Evolutionary conservation across 2,329 filamentous ascomycete species (phyloP).

Genomic region (Aureobasidium vineae): DNA sequence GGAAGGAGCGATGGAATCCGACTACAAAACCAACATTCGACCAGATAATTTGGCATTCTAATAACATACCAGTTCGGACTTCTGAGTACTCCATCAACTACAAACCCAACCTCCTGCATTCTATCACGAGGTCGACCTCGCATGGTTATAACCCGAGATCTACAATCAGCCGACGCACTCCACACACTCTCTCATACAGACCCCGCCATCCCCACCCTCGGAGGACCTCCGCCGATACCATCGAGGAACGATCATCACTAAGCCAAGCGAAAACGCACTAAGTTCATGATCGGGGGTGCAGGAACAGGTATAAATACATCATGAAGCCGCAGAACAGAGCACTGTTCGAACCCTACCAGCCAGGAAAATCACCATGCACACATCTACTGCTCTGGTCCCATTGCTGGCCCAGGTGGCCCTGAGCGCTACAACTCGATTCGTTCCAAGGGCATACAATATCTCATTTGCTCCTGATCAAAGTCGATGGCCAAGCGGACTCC

Average conservation of each 20-base stretch:
- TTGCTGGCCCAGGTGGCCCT: not conserved
- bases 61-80: too few relatives aligned
- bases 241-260: not conserved
- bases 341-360: not conserved
- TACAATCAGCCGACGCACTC: not conserved
- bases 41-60: too few relatives aligned
- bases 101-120: not conserved
- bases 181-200: not conserved
- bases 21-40: too few relatives aligned
- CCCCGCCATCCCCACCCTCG: not conserved
- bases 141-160: not conserved
- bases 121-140: not conserved
- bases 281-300: too few relatives aligned
- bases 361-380: not conserved
- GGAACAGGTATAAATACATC: not conserved
- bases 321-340: not conserved
- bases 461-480: slow-evolving; percentile 16
- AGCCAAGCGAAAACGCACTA: too few relatives aligned
- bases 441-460: slow-evolving; percentile 2
- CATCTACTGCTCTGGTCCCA: not conserved
- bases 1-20: too few relatives aligned
- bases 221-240: not conserved
- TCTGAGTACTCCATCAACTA: not conserved
- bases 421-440: not conserved
- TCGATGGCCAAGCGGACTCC: slow-evolving; percentile 31